Evolutionary conservation across 331 rosid species (phyloP).

Genomic region (Quercus phellos): DNA sequence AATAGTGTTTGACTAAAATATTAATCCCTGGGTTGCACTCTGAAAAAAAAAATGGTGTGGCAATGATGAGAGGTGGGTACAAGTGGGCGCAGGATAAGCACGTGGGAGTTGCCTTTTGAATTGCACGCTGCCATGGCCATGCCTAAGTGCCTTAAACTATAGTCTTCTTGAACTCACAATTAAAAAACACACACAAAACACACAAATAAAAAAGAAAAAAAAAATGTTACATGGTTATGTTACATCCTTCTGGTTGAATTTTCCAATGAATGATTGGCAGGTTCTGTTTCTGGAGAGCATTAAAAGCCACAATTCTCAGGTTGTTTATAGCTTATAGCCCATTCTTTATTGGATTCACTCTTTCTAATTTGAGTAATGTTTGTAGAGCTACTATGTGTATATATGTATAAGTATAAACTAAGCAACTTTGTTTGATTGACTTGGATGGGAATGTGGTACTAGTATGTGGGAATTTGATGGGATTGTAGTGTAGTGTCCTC

Average conservation of each 20-base stretch:
- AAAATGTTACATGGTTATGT: constrained; percentile 9
- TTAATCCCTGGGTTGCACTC: constrained; percentile 17
- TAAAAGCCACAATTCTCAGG: constrained; percentile 19
- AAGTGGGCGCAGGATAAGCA: constrained; percentile 88
- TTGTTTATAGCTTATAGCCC: constrained; percentile 1
- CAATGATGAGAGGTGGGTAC: constrained; percentile 61
- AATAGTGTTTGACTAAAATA: constrained; percentile 62
- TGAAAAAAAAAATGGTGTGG: constrained; percentile 26
- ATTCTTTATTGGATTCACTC: constrained; percentile 17
- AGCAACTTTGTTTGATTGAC: constrained; percentile 18
- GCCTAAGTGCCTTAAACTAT: constrained; percentile 16
- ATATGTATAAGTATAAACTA: neutral
- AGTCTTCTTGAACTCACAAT: constrained; percentile 24
- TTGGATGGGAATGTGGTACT: neutral
- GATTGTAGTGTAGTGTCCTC: constrained; percentile 31
- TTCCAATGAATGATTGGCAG: constrained; percentile 38
- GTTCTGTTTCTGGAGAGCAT: constrained; percentile 30
- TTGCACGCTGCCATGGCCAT: constrained; percentile 74
- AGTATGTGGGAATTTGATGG: constrained; percentile 28
- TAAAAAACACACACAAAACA: neutral
- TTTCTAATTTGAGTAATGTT: constrained; percentile 12
- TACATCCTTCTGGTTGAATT: constrained; percentile 21
- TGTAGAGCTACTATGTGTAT: constrained; percentile 13
- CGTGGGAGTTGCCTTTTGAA: constrained; percentile 75
- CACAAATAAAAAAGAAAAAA: neutral